phyloP scores from a whole-genome alignment of 192 early-diverging fungal species.

The Bifiguratus adelaidae region DNA sequence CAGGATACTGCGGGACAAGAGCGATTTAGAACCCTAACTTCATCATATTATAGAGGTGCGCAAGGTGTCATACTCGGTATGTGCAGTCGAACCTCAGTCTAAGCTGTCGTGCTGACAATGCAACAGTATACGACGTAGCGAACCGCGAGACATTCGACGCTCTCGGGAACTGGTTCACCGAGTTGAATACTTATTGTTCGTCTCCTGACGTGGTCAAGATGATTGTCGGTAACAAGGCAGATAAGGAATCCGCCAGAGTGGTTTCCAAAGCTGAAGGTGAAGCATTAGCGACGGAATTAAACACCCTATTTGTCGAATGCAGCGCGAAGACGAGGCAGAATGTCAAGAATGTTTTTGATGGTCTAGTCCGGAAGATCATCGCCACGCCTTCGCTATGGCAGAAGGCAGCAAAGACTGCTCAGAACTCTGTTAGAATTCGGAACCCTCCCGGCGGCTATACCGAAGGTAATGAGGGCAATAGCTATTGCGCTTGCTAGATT shows the following conservation, averaged over 20 bases:
- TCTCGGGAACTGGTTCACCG: constrained; percentile 89
- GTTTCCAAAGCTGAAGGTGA: constrained; percentile 84
- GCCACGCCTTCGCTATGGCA: constrained; percentile 61
- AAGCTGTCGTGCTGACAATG: neutral
- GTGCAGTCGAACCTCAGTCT: neutral
- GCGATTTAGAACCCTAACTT: constrained; percentile 94
- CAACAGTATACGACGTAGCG: constrained; percentile 90
- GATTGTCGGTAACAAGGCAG: constrained; percentile 97
- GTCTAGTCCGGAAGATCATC: constrained; percentile 81
- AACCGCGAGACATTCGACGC: constrained; percentile 89
- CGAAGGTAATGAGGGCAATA: too few species aligned
- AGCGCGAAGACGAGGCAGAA: constrained; percentile 91
- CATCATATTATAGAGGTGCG: constrained; percentile 94
- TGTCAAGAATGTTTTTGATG: constrained; percentile 89
- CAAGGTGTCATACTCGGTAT: constrained; percentile 94
- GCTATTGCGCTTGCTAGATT: too few species aligned
- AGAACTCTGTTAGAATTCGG: too few species aligned
- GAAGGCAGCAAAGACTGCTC: too few species aligned
- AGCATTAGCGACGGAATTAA: constrained; percentile 79
- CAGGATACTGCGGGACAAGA: constrained; percentile 99
- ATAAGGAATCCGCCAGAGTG: constrained; percentile 64
- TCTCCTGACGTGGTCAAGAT: constrained; percentile 87
- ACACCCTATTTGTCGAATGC: constrained; percentile 92
- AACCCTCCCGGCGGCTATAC: too few species aligned
- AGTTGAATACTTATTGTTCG: constrained; percentile 88